Conservation (phyloP, 805 yeast species). For the Clavispora asparagi region DNA sequence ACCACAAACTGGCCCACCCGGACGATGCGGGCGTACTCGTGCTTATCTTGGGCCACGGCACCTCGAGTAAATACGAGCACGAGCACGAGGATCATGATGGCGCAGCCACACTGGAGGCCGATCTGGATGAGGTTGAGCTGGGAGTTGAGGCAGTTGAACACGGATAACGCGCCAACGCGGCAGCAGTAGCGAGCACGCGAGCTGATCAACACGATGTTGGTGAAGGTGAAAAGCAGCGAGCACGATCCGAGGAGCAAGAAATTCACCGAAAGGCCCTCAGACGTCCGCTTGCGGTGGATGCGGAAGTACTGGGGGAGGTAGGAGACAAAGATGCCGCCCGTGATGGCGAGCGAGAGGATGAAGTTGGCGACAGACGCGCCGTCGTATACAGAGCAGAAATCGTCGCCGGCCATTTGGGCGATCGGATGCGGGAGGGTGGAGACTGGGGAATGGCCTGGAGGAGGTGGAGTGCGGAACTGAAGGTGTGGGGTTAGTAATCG, state of each 20-base stretch:
- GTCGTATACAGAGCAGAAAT: constrained; percentile 37
- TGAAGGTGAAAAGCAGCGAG: constrained; percentile 61
- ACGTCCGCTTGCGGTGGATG: constrained; percentile 51
- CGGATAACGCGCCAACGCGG: constrained; percentile 31
- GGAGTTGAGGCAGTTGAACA: constrained; percentile 60
- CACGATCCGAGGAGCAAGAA: constrained; percentile 66
- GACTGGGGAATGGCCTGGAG: too few relatives aligned
- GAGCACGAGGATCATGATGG: constrained; percentile 49
- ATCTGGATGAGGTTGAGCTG: constrained; percentile 66
- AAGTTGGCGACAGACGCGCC: constrained; percentile 50
- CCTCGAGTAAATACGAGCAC: constrained; percentile 46
- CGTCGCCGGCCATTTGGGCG: constrained; percentile 6
- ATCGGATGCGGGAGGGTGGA: too few relatives aligned
- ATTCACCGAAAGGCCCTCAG: constrained; percentile 75
- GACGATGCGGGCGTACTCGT: constrained; percentile 39
- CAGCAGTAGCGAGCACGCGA: constrained; percentile 63
- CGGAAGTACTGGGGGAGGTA: constrained; percentile 73
- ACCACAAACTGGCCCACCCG: constrained; percentile 38
- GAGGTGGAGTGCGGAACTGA: too few relatives aligned
- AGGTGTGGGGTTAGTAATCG: too few relatives aligned
- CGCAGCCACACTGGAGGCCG: constrained; percentile 56
- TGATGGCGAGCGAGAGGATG: constrained; percentile 45
- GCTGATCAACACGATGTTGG: constrained; percentile 61
- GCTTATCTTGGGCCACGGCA: constrained; percentile 42
- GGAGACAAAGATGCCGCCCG: constrained; percentile 63